Conservation (phyloP, 768 basidiomycete genomes). For the Lepiota brunneoincarnata region DNA sequence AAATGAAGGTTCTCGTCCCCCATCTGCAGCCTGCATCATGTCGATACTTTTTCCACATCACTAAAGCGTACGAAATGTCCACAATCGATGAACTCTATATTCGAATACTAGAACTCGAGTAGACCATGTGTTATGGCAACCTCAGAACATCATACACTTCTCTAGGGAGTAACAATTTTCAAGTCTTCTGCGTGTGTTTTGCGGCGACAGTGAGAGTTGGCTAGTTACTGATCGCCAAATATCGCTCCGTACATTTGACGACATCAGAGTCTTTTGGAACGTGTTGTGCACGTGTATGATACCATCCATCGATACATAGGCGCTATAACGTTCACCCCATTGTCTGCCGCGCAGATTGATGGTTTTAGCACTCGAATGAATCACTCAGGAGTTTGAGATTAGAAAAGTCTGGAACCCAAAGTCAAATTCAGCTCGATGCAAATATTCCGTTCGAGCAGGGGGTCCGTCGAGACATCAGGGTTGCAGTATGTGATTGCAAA, state of each 20-base stretch:
- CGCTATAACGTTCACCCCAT: constrained; percentile 1
- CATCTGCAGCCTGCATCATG: not conserved
- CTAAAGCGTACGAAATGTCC: constrained; percentile 5
- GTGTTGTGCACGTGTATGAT: constrained; percentile 25
- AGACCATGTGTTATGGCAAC: not conserved
- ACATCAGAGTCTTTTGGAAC: constrained; percentile 13
- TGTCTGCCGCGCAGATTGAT: not conserved
- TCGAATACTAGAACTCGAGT: constrained; percentile 2
- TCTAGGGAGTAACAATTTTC: not conserved
- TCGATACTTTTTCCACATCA: constrained; percentile 1
- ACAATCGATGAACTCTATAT: constrained; percentile 2
- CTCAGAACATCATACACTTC: not conserved
- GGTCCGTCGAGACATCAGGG: not conserved
- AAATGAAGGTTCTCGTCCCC: not conserved
- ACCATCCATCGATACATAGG: constrained; percentile 22
- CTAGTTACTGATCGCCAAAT: not conserved
- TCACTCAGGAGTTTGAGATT: not conserved
- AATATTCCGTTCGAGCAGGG: not conserved
- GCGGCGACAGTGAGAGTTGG: not conserved
- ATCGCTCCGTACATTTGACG: not conserved
- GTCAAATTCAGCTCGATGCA: not conserved
- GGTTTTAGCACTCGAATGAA: constrained; percentile 1
- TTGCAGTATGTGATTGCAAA: constrained; percentile 1
- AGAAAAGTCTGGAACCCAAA: not conserved
- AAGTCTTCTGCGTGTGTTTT: constrained; percentile 2